A percentile compares a stretch with the other conserved stretches of the same genome.
Conservation (phyloP, 78 protist species). For the Dictyostelium brefeldianum region DNA sequence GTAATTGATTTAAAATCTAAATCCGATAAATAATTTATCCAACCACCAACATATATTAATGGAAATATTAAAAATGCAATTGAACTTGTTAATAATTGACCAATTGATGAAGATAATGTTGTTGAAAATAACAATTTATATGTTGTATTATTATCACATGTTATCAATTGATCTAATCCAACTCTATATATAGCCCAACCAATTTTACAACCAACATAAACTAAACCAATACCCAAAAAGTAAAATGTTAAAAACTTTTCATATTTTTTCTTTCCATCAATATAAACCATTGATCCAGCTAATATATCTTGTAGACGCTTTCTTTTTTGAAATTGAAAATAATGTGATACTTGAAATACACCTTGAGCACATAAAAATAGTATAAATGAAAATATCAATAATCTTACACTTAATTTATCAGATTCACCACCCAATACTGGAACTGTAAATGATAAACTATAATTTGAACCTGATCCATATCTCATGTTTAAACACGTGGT, state of each 20-base stretch:
- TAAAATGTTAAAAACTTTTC: not conserved
- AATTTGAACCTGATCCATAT: not conserved
- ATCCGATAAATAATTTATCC: slow-evolving; percentile 3
- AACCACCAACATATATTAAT: not conserved
- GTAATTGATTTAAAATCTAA: not conserved
- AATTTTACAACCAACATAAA: not conserved
- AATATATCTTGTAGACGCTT: slow-evolving; percentile 18
- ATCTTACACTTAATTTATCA: not conserved
- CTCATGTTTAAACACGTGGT: not conserved
- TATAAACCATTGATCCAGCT: not conserved
- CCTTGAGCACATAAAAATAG: not conserved
- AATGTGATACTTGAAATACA: not conserved
- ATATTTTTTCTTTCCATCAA: not conserved
- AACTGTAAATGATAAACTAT: not conserved
- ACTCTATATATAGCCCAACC: not conserved
- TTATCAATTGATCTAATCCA: not conserved
- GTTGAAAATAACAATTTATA: not conserved
- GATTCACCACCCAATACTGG: not conserved
- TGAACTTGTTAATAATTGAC: not conserved
- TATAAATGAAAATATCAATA: not conserved
- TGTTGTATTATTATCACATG: not conserved
- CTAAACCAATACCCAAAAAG: not conserved
- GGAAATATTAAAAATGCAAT: not conserved
- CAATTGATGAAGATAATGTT: not conserved
- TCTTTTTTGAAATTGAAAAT: slow-evolving; percentile 11